phyloP scores from a whole-genome alignment of 345 rosid genomes.

The Toxicodendron radicans region DNA sequence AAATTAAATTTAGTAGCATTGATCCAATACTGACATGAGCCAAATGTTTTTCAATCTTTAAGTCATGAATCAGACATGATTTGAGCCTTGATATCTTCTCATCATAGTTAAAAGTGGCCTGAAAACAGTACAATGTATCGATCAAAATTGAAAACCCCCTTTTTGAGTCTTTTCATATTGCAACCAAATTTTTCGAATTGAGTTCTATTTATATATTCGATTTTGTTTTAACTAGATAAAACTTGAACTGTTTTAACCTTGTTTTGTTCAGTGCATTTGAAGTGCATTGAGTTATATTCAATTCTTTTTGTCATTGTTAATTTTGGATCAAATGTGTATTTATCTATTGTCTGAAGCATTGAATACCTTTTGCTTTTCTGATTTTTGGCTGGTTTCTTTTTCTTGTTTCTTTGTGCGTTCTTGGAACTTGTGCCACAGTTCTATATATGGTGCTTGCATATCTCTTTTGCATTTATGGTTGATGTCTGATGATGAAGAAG shows the following conservation, averaged over 20 bases:
- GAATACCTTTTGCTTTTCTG: not conserved
- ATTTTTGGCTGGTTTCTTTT: not conserved
- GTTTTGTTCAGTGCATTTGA: not conserved
- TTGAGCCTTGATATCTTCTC: not conserved
- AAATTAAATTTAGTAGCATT: not conserved
- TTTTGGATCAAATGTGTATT: not conserved
- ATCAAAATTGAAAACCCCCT: not conserved
- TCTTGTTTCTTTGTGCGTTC: not conserved
- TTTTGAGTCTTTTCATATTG: not conserved
- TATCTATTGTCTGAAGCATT: not conserved
- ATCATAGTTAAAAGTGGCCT: not conserved
- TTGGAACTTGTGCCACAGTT: not conserved
- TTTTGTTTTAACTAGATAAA: not conserved
- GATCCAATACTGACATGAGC: too few relatives aligned
- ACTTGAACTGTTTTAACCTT: not conserved
- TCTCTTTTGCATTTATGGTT: conserved; percentile 12
- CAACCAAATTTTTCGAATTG: not conserved
- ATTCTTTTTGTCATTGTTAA: not conserved
- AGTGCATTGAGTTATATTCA: not conserved
- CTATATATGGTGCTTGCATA: not conserved
- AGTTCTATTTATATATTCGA: not conserved
- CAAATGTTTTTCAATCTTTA: not conserved
- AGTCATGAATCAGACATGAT: not conserved
- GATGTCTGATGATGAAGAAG: conserved; percentile 87
- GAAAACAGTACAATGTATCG: not conserved